Base-by-base conservation (phyloP, 73 alveolate genomes). In the Urostyla sp. region DNA sequence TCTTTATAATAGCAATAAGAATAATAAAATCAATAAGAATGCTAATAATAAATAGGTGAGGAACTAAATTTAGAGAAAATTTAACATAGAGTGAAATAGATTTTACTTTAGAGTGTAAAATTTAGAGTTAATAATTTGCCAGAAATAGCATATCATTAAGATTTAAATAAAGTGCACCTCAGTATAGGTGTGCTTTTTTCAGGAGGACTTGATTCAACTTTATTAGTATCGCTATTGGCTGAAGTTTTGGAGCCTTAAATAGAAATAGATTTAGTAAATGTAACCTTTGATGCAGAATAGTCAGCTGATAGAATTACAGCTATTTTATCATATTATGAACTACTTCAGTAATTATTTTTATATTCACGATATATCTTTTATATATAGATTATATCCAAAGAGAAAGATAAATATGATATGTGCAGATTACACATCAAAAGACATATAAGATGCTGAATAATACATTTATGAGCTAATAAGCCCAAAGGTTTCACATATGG, bases 401-500 rank as follows among this genome's bases (percentile, higher is more conserved):
- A 56, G 94, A 77, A 66, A 54, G 35, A 75, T 91, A 30, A 85
- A 91, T 46, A 58, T 94, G 60, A 57, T 94, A 1, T 83, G 92
- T 31, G 93, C 93, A 10, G 97, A 94, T 72, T 90, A 87, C 72
- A 75, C 88, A 37, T 53, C 89, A 21, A 80, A 88, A 31, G 92
- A 75, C 72, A 82, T 84, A 38, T 84, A 77, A 18, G 80, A 38
- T n/a, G 48, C 58, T 36, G 95, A 90, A 69, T 78, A 80, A 37
- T 24, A 72, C 26, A 78, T 94, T 28, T 75, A 91, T 46, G 56
- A 67, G 20, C 80, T 91, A 38, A 86, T 95, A 20, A 80, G 59
- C 79, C 98, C 98, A 36, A 93, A 93, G 69, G 87, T 81, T 28
- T 90, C 99, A 0, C 99, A 95, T 72, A 95, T 95, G 99, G 99